These are phyloP conservation scores for Beauveria scarabaeidicola DNA, from an alignment of 2,329 filamentous ascomycete genomes.

Conservation along the genomic window DNA sequence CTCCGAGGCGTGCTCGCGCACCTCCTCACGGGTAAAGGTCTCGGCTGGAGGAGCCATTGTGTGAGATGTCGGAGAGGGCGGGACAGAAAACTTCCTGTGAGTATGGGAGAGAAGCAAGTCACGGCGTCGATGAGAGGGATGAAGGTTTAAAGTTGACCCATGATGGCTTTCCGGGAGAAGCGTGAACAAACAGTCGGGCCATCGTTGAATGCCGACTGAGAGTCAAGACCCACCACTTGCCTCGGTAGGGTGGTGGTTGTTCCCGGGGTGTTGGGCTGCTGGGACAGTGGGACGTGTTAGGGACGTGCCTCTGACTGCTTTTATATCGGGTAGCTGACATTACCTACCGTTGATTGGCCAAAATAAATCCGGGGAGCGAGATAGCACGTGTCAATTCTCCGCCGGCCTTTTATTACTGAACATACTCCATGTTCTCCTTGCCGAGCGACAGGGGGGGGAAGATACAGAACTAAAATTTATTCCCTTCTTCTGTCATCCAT, in stretches of 20 bases:
- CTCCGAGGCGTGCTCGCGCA: slow-evolving; percentile 66
- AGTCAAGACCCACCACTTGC: slow-evolving; percentile 7
- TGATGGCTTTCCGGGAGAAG: background rate
- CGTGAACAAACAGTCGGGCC: background rate
- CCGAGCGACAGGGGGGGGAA: too few species aligned
- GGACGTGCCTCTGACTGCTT: background rate
- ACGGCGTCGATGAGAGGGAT: background rate
- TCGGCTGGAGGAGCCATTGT: slow-evolving; percentile 33
- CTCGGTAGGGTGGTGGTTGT: slow-evolving; percentile 6
- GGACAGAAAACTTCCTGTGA: background rate
- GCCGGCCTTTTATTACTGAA: background rate
- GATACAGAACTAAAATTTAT: too few species aligned
- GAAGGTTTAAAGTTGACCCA: background rate
- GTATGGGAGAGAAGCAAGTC: background rate
- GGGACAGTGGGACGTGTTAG: background rate
- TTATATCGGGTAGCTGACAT: background rate
- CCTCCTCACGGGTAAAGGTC: slow-evolving; percentile 53
- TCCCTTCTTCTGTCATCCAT: too few species aligned
- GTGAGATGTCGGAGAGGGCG: slow-evolving; percentile 3
- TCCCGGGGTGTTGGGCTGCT: background rate
- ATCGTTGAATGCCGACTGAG: slow-evolving; percentile 5
- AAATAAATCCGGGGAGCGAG: background rate
- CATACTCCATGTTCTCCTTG: too few species aligned
- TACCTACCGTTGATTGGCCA: background rate
- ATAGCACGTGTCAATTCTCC: background rate